Conservation (phyloP, 352 stramenopile genomes). For the Globisporangium iwayamae region DNA sequence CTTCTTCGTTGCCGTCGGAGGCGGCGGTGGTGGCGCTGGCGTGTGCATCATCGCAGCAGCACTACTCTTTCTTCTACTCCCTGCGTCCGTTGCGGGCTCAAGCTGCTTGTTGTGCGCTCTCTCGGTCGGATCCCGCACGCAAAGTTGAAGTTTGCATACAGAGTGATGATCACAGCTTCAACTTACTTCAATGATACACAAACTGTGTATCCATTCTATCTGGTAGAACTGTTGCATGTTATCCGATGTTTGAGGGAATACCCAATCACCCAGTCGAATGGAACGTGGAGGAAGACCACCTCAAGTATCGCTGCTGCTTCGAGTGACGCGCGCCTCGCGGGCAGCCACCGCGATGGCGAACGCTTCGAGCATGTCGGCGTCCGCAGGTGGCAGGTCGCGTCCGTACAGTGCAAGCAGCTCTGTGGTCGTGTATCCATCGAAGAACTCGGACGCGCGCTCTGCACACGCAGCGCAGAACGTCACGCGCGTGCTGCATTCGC, state of each 20-base stretch:
- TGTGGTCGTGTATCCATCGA: conserved; percentile 40
- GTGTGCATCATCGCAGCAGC: background rate
- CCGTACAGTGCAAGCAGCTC: conserved; percentile 61
- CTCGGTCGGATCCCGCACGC: background rate
- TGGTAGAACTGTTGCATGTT: no score
- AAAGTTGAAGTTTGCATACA: background rate
- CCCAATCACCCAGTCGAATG: background rate
- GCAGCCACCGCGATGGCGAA: conserved; percentile 39
- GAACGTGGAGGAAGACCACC: no score
- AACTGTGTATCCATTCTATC: background rate
- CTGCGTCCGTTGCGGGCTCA: background rate
- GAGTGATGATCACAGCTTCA: background rate
- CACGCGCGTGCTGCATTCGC: conserved; percentile 45
- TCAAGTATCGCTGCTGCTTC: conserved; percentile 14
- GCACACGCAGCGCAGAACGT: conserved; percentile 51
- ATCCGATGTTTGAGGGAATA: no score
- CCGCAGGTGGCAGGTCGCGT: conserved; percentile 45
- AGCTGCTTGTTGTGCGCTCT: background rate
- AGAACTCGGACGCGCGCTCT: conserved; percentile 56
- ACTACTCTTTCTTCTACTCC: background rate
- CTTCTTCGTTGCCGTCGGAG: background rate
- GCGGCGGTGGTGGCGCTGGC: background rate
- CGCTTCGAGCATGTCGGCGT: conserved; percentile 35
- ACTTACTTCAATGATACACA: background rate
- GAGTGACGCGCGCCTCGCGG: conserved; percentile 34